These are phyloP conservation scores for Magnaporthiopsis incrustans DNA, from an alignment of 2,329 filamentous ascomycete genomes.

Conservation along the genomic window DNA sequence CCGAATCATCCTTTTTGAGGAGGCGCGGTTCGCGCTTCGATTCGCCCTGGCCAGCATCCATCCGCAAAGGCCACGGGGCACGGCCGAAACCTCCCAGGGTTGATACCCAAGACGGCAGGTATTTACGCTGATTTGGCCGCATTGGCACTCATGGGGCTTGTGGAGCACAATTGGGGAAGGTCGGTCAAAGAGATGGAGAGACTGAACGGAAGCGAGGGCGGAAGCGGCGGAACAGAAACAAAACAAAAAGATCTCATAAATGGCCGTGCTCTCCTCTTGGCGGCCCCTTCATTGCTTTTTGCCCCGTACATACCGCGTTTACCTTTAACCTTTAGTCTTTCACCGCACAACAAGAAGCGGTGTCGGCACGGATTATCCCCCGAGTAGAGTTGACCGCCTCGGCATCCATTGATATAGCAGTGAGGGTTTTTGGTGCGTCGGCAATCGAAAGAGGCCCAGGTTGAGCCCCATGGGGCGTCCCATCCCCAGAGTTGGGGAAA, in stretches of 20 bases:
- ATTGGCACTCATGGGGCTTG: not conserved
- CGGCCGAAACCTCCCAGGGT: not conserved
- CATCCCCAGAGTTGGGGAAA: not conserved
- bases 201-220: not conserved
- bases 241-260: not conserved
- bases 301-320: too few species aligned
- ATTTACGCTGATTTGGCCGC: not conserved
- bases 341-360: too few species aligned
- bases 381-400: not conserved
- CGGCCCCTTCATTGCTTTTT: too few species aligned
- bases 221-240: constrained; percentile 4
- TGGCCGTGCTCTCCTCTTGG: not conserved
- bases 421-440: not conserved
- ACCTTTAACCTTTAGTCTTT: too few species aligned
- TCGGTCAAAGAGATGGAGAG: not conserved
- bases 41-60: not conserved
- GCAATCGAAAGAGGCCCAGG: not conserved
- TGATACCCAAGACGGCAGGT: not conserved
- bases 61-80: not conserved
- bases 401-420: not conserved
- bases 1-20: not conserved
- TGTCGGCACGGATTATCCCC: too few species aligned
- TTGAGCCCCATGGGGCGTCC: not conserved
- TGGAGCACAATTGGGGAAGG: not conserved
- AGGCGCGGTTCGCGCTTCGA: not conserved